Evolutionary conservation across 257 asterid genomes (phyloP).

Genomic region (Scutellaria barbata): DNA sequence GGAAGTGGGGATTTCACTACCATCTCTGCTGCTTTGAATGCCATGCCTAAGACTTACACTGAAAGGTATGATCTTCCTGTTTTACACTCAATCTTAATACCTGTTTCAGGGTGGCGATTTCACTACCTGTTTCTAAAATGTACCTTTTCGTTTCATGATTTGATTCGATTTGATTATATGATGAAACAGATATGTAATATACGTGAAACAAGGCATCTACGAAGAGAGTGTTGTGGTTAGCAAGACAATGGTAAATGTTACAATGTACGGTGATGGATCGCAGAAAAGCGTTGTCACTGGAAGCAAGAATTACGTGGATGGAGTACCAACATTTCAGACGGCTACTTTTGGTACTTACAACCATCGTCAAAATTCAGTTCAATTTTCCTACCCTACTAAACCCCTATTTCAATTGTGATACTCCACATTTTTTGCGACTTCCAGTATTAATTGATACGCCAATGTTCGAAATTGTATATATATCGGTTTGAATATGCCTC

Average conservation of each 20-base stretch:
- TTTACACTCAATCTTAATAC: neutral
- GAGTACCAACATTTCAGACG: slow-evolving; percentile 8
- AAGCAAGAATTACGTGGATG: slow-evolving; percentile 5
- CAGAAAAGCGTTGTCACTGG: neutral
- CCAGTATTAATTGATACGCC: too few relatives aligned
- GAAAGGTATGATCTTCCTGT: neutral
- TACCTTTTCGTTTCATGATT: neutral
- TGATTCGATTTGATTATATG: neutral
- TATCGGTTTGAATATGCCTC: too few relatives aligned
- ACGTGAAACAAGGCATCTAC: slow-evolving; percentile 5
- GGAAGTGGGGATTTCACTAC: neutral
- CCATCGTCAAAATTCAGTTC: too few relatives aligned
- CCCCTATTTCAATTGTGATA: too few relatives aligned
- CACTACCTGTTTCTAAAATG: too few relatives aligned
- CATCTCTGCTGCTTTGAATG: slow-evolving; percentile 2
- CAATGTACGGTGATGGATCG: slow-evolving; percentile 1
- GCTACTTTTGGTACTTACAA: neutral
- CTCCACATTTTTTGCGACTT: too few relatives aligned
- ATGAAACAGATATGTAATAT: neutral
- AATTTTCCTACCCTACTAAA: too few relatives aligned
- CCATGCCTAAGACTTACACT: neutral
- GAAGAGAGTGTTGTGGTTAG: neutral
- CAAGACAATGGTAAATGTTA: neutral
- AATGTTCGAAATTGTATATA: too few relatives aligned
- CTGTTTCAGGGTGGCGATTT: too few relatives aligned